phyloP scores from a whole-genome alignment of 148 eudicot species.

The Chenopodium suecicum region DNA sequence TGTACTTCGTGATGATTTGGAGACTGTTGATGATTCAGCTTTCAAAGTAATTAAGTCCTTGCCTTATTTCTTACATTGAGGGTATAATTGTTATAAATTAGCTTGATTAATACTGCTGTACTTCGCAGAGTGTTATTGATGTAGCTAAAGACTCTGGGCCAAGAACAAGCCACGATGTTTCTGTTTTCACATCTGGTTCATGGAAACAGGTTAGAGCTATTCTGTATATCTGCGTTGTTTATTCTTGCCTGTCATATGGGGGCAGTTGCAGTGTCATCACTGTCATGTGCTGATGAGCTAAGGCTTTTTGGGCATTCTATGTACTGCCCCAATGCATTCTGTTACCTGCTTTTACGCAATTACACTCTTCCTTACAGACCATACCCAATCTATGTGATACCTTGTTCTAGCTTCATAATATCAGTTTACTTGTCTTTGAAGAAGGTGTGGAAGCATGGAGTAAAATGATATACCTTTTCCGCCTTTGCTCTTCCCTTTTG shows the following conservation, averaged over 20 bases:
- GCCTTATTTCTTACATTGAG: constrained; percentile 10
- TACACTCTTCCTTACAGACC: background rate
- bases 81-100: constrained; percentile 16
- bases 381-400: background rate
- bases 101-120: constrained; percentile 13
- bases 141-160: constrained; percentile 53
- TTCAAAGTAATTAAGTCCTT: constrained; percentile 51
- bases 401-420: background rate
- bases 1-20: constrained; percentile 72
- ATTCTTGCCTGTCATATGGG: background rate
- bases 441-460: background rate
- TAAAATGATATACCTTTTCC: background rate
- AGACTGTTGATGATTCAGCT: constrained; percentile 48
- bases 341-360: background rate
- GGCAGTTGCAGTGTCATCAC: background rate
- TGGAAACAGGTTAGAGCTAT: constrained; percentile 66
- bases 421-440: background rate
- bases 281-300: background rate
- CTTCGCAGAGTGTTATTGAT: constrained; percentile 58
- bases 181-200: constrained; percentile 65
- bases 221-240: background rate
- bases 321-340: background rate
- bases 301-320: background rate
- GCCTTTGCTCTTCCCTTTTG: background rate
- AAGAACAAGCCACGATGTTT: constrained; percentile 74